A percentile compares a stretch with the other conserved stretches of the same genome.
These are phyloP conservation scores for Fusarium robinianum DNA, from an alignment of 2,329 filamentous ascomycete genomes.

Conservation along the genomic window DNA sequence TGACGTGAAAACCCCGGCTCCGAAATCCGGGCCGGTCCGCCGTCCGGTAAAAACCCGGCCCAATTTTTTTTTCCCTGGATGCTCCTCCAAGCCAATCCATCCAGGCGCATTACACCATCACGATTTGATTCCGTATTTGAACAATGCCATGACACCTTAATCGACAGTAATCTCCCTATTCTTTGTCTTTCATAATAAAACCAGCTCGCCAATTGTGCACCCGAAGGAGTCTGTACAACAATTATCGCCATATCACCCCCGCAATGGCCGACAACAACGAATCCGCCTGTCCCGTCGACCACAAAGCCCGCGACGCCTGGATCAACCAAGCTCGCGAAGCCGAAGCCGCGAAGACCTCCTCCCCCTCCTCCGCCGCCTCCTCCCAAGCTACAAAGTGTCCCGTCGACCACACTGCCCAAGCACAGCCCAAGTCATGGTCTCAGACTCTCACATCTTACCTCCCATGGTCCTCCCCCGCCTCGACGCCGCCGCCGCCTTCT, in stretches of 20 bases:
- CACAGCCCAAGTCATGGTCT: constrained; percentile 48
- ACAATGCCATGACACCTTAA: no score
- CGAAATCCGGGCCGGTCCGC: not conserved
- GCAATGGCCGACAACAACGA: constrained; percentile 38
- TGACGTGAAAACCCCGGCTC: no score
- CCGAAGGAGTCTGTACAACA: no score
- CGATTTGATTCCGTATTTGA: no score
- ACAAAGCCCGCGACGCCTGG: constrained; percentile 87
- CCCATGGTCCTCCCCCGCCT: constrained; percentile 45
- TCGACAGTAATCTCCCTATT: no score
- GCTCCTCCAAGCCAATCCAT: constrained; percentile 27
- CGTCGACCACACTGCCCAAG: constrained; percentile 40
- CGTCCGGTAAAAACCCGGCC: constrained; percentile 30
- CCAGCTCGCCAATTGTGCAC: no score
- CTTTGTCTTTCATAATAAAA: no score
- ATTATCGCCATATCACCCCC: not conserved
- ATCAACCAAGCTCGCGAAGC: constrained; percentile 68
- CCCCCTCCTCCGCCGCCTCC: constrained; percentile 19
- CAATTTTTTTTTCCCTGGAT: constrained; percentile 22
- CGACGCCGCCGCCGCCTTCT: constrained; percentile 24
- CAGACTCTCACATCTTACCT: constrained; percentile 49
- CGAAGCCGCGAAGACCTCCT: constrained; percentile 44
- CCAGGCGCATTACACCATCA: constrained; percentile 28
- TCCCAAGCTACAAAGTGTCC: constrained; percentile 36
- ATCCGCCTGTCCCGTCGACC: constrained; percentile 80